Conservation (phyloP, 2,329 filamentous ascomycete species). For the Neofusicoccum parvum region DNA sequence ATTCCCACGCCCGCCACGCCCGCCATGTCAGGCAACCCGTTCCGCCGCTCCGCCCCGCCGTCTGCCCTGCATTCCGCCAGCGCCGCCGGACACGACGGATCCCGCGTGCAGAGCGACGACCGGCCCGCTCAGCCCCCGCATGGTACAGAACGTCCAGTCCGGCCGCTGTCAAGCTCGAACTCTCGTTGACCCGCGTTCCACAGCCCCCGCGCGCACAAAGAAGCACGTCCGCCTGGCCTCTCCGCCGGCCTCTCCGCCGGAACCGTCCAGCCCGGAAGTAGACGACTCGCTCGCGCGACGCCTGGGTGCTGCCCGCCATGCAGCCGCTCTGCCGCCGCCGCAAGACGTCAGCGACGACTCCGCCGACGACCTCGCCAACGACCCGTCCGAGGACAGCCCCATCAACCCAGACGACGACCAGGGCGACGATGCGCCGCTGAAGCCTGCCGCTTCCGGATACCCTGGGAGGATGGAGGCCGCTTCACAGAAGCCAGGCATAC, state of each 20-base stretch:
- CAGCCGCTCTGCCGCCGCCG: slow-evolving; percentile 27
- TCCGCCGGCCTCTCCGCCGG: slow-evolving; percentile 40
- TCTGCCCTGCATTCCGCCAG: slow-evolving; percentile 2
- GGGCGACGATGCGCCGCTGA: slow-evolving; percentile 8
- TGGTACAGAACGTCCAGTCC: neutral
- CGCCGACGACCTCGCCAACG: neutral
- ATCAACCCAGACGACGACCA: neutral
- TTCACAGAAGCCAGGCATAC: neutral
- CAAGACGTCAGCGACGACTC: slow-evolving; percentile 23
- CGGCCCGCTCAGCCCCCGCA: neutral
- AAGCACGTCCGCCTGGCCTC: slow-evolving; percentile 52
- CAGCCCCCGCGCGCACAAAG: slow-evolving; percentile 19
- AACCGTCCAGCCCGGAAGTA: slow-evolving; percentile 32
- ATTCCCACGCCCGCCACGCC: neutral
- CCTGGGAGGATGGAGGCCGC: neutral
- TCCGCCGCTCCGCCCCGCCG: slow-evolving; percentile 35
- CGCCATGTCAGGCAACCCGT: slow-evolving; percentile 45
- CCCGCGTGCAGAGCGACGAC: neutral
- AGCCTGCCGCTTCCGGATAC: slow-evolving; percentile 2
- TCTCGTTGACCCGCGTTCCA: neutral
- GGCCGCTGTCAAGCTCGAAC: neutral
- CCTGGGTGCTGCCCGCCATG: slow-evolving; percentile 24
- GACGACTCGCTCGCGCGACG: slow-evolving; percentile 28
- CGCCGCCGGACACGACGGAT: slow-evolving; percentile 7
- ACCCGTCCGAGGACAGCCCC: slow-evolving; percentile 8